phyloP scores from a whole-genome alignment of 1,284 basidiomycete species.

The Ustilago lituana region DNA sequence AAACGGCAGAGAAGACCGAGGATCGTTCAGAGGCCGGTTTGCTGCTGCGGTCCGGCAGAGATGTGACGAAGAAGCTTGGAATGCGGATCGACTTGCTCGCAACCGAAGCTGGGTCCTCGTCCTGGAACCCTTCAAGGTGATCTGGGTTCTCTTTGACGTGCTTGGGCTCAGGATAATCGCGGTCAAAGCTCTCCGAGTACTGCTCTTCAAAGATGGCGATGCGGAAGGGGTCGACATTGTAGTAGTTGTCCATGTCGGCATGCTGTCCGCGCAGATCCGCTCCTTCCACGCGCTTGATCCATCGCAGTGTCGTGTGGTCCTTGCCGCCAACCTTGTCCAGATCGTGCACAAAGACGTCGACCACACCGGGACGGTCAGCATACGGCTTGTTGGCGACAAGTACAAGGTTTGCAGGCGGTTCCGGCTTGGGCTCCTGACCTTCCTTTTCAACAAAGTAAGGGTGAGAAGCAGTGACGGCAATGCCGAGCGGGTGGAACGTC shows the following conservation, averaged over 20 bases:
- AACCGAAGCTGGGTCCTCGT: constrained; percentile 19
- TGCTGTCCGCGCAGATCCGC: constrained; percentile 9
- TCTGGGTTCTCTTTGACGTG: constrained; percentile 31
- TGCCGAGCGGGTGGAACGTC: constrained; percentile 50
- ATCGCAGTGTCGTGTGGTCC: constrained; percentile 35
- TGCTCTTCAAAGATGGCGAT: constrained; percentile 47
- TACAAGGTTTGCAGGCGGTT: constrained; percentile 40
- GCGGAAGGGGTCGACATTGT: constrained; percentile 43
- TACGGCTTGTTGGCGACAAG: constrained; percentile 53
- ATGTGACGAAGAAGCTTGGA: constrained; percentile 48
- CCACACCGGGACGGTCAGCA: constrained; percentile 34
- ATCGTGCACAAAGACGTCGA: constrained; percentile 55
- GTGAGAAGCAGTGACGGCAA: constrained; percentile 41
- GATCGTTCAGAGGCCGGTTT: neutral
- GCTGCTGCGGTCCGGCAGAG: constrained; percentile 28
- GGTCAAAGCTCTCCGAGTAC: constrained; percentile 29
- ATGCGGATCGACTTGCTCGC: constrained; percentile 27
- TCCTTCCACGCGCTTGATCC: constrained; percentile 46
- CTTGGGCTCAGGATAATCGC: constrained; percentile 29
- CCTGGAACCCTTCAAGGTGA: constrained; percentile 22
- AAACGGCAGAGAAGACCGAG: constrained; percentile 25
- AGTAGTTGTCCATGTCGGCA: constrained; percentile 11
- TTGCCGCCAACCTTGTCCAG: constrained; percentile 39
- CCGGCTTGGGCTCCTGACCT: constrained; percentile 19
- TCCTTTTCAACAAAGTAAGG: constrained; percentile 39